Evolutionary conservation across 1,139 yeast genomes (phyloP).

Genomic region (Sugiyamaella japonica): DNA sequence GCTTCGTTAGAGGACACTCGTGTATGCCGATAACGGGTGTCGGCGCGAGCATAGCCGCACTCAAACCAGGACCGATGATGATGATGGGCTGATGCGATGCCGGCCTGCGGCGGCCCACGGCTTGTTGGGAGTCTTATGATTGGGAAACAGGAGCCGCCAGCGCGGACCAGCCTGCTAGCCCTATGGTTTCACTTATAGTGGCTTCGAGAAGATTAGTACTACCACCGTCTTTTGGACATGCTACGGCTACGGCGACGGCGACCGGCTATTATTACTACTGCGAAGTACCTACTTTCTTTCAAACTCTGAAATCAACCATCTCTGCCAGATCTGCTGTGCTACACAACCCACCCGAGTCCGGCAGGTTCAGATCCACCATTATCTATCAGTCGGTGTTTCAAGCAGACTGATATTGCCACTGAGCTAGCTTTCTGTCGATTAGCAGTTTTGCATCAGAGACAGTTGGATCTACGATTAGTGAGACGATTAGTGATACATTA

Average conservation of each 20-base stretch:
- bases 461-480: too few relatives aligned
- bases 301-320: neutral
- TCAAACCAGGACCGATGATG: neutral
- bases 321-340: neutral
- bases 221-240: too few relatives aligned
- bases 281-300: neutral
- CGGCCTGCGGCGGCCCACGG: neutral
- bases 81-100: neutral
- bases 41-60: too few relatives aligned
- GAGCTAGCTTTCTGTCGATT: too few relatives aligned
- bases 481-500: too few relatives aligned
- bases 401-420: neutral
- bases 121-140: neutral
- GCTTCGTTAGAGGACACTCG: too few relatives aligned
- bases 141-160: neutral
- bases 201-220: neutral
- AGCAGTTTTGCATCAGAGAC: too few relatives aligned
- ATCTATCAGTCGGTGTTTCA: neutral
- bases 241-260: too few relatives aligned
- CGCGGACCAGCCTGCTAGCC: neutral
- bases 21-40: neutral
- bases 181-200: neutral
- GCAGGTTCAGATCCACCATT: neutral
- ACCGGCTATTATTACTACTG: too few relatives aligned
- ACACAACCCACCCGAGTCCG: neutral